These are phyloP conservation scores for Lagenaria siceraria DNA, from an alignment of 306 rosid species.

Conservation along the genomic window DNA sequence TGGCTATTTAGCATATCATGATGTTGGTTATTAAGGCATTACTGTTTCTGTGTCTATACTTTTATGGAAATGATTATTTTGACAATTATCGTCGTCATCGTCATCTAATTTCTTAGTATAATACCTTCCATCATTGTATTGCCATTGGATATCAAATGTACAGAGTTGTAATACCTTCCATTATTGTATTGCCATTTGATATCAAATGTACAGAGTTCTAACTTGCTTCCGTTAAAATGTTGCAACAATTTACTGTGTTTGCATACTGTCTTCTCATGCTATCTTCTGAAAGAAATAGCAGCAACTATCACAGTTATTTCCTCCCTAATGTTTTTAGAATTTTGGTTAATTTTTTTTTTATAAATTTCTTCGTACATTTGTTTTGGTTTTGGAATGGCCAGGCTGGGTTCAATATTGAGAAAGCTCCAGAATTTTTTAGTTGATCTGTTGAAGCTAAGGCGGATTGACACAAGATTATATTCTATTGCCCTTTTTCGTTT, in stretches of 20 bases:
- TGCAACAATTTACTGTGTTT: background rate
- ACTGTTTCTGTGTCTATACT: background rate
- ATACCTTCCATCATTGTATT: background rate
- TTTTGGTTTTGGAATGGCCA: constrained; percentile 4
- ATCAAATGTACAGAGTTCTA: background rate
- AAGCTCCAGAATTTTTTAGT: background rate
- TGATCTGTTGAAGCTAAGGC: background rate
- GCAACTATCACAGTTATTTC: background rate
- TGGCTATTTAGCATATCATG: background rate
- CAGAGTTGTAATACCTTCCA: background rate
- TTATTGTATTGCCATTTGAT: background rate
- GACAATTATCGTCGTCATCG: background rate
- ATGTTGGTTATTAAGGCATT: background rate
- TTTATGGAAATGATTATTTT: background rate
- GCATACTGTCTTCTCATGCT: background rate
- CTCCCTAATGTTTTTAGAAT: background rate
- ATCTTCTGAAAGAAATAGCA: background rate
- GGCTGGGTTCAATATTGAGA: background rate
- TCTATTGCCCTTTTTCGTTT: background rate
- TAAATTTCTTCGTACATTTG: background rate
- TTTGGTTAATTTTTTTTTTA: background rate
- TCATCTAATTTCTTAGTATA: background rate
- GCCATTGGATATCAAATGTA: background rate
- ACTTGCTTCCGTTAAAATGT: background rate
- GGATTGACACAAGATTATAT: background rate